Base-by-base conservation (phyloP, 805 yeast genomes). In the Suhomyces sp. region DNA sequence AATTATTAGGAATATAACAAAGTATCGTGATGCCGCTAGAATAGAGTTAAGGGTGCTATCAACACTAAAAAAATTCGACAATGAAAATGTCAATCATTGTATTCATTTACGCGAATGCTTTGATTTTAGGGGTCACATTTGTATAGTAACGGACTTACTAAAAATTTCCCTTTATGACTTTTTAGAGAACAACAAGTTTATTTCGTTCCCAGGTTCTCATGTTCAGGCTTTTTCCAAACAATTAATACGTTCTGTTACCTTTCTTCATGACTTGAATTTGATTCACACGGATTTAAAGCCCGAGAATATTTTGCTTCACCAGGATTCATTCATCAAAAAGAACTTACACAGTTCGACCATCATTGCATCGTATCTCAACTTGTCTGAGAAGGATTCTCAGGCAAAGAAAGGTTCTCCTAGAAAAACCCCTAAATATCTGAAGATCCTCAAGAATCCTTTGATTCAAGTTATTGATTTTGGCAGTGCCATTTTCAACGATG, bases 251-350 rank as follows among this genome's bases (percentile, higher is more conserved):
- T 82, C 93, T 0, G 95, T 91, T 25, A 84, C 93, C 2, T 91
- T 84, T 52, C 66, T 93, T 43, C 99, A 93, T 58, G 95, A 87
- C 52, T 68, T 93, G 55, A 86, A 83, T 35, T 72, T 93, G 31
- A 87, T 93, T 27, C 99, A 93, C 61, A 93, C 99, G 0, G 99
- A 93, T 59, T 70, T 93, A 47, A 93, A 93, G 63, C 99, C 99
- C 1, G 99, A 93, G 59, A 93, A 93, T 56, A 84, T 93, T 27
- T 60, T 93, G 21, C 66, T 88, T 21, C 75, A 76, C 38, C 76
- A 79, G 48, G 77, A 71, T 48, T 58, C 73, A 1, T 76, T 54
- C 38, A 48, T 46, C 10, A 61, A 69, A 31, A 69, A 69, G 46
- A 60, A 56, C 27, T 51, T 63, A 34, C 42, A 48, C 16, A 54